phyloP scores from a whole-genome alignment of 257 asterid species.

The Ilex asprella region DNA sequence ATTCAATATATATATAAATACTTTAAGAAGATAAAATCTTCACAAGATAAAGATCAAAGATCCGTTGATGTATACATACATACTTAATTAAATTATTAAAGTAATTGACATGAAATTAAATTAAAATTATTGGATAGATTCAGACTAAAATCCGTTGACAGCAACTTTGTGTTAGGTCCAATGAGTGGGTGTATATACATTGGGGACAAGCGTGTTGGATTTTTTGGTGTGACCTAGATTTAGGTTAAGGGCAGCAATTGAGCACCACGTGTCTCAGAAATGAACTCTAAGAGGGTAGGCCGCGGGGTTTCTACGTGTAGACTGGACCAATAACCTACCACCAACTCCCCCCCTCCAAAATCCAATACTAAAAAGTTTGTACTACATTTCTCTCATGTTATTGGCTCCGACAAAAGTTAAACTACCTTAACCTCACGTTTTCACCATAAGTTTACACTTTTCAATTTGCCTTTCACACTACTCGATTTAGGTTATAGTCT shows the following conservation, averaged over 20 bases:
- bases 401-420: constrained; percentile 10
- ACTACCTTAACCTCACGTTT: constrained; percentile 28
- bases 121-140: too few species aligned
- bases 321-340: constrained; percentile 32
- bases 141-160: too few species aligned
- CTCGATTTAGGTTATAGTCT: background rate
- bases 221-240: constrained; percentile 40
- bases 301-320: constrained; percentile 43
- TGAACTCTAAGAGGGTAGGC: constrained; percentile 30
- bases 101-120: too few species aligned
- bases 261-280: constrained; percentile 43
- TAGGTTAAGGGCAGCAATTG: constrained; percentile 20
- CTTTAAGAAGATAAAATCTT: too few species aligned
- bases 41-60: too few species aligned
- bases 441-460: constrained; percentile 7
- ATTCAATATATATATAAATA: too few species aligned
- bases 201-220: constrained; percentile 60
- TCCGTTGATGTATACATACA: too few species aligned
- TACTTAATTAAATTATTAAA: too few species aligned
- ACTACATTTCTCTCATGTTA: background rate
- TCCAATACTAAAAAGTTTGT: constrained; percentile 11
- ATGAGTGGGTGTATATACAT: constrained; percentile 6
- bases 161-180: too few species aligned
- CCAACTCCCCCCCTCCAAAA: constrained; percentile 15
- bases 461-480: constrained; percentile 3